These are phyloP conservation scores for Ceratocystis alfenasii DNA, from an alignment of 2,329 filamentous ascomycete species.

Conservation along the genomic window DNA sequence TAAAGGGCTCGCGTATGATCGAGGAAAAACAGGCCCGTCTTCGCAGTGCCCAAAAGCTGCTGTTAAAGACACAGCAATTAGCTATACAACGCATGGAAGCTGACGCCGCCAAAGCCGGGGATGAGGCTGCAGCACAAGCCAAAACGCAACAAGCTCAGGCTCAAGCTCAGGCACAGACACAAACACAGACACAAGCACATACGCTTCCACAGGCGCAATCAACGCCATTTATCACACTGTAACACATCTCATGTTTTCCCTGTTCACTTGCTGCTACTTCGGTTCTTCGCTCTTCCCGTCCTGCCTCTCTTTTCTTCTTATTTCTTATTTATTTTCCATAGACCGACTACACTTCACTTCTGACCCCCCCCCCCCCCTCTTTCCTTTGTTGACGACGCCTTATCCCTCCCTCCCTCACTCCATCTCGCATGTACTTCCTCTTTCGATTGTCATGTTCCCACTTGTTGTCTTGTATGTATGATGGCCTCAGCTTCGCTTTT, in stretches of 20 bases:
- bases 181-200: neutral
- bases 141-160: neutral
- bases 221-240: neutral
- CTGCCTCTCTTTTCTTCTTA: neutral
- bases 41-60: constrained; percentile 32
- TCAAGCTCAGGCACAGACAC: neutral
- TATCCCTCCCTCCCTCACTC: no score
- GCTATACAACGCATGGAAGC: constrained; percentile 1
- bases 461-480: neutral
- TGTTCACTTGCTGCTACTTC: neutral
- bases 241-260: neutral
- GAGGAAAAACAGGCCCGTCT: constrained; percentile 33
- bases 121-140: neutral
- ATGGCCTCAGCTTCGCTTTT: constrained; percentile 4
- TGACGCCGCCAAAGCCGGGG: neutral
- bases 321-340: neutral
- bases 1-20: constrained; percentile 26
- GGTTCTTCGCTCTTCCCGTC: neutral
- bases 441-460: neutral
- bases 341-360: no score
- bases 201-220: neutral
- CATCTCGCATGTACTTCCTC: constrained; percentile 1
- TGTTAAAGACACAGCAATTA: constrained; percentile 27
- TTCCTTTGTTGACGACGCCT: no score
- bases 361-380: no score